A percentile compares a stretch with the other conserved stretches of the same genome.
These are phyloP conservation scores for Phaseolus coccineus DNA, from an alignment of 331 rosid genomes.

Conservation along the genomic window DNA sequence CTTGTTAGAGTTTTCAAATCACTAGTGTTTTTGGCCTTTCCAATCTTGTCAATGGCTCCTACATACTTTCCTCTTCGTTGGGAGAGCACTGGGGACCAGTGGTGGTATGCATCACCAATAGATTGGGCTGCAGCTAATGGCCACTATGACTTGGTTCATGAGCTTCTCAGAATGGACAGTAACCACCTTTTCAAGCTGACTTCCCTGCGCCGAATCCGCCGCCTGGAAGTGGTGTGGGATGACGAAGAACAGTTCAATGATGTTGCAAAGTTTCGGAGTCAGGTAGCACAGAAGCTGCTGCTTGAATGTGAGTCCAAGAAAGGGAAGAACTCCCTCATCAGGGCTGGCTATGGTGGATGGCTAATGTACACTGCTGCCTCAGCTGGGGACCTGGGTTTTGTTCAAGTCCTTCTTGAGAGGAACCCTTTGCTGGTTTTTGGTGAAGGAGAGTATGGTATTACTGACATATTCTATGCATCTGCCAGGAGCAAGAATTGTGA, in stretches of 20 bases:
- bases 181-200: conserved; percentile 95
- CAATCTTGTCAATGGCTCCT: conserved; percentile 72
- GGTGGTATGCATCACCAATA: conserved; percentile 99
- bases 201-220: conserved; percentile 86
- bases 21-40: conserved; percentile 22
- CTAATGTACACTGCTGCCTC: conserved; percentile 98
- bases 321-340: conserved; percentile 77
- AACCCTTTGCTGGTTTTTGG: conserved; percentile 95
- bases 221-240: conserved; percentile 97
- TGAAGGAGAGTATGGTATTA: conserved; percentile 95
- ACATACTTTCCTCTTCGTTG: conserved; percentile 90
- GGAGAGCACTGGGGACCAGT: conserved; percentile 99
- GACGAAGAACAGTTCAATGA: conserved; percentile 80
- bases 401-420: conserved; percentile 71
- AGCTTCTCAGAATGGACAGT: conserved; percentile 81
- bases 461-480: conserved; percentile 93
- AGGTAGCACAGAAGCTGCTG: conserved; percentile 77
- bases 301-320: conserved; percentile 70
- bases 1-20: conserved; percentile 16
- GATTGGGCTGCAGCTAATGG: conserved; percentile 99
- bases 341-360: conserved; percentile 96
- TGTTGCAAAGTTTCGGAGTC: conserved; percentile 75
- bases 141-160: conserved; percentile 85
- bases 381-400: conserved; percentile 83
- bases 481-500: conserved; percentile 83